Evolutionary conservation across 352 stramenopile species (phyloP).

Genomic region (Blastocystis sp.): DNA sequence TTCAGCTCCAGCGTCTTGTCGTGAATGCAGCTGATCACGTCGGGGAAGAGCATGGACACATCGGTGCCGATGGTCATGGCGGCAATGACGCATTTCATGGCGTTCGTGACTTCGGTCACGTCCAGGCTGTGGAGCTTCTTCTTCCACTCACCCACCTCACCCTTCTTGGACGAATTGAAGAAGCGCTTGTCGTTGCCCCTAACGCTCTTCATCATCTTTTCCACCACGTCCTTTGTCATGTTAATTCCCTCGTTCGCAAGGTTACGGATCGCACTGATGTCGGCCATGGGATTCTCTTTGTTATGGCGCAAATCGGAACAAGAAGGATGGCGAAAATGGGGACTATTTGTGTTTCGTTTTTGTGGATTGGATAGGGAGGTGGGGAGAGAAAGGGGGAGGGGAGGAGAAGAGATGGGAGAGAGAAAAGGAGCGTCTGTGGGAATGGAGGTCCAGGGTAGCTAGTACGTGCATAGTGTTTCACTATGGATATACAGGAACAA

Average conservation of each 20-base stretch:
- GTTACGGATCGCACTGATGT: constrained; percentile 60
- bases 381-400: no score
- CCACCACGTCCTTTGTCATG: constrained; percentile 55
- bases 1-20: constrained; percentile 83
- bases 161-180: constrained; percentile 97
- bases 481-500: no score
- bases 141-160: constrained; percentile 93
- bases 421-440: no score
- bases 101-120: constrained; percentile 93
- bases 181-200: constrained; percentile 91
- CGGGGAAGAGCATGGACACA: constrained; percentile 96
- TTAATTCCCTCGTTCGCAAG: constrained; percentile 62
- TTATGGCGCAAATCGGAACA: background rate
- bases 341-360: no score
- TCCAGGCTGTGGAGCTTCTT: constrained; percentile 93
- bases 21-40: constrained; percentile 98
- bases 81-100: constrained; percentile 96
- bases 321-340: no score
- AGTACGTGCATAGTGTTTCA: no score
- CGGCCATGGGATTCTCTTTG: constrained; percentile 14
- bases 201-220: constrained; percentile 41
- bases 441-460: no score
- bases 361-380: no score
- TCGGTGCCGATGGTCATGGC: constrained; percentile 99
- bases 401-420: no score